A percentile compares a stretch with the other conserved stretches of the same genome.
Conservation (phyloP, 352 stramenopile species). For the Globisporangium alternatum region DNA sequence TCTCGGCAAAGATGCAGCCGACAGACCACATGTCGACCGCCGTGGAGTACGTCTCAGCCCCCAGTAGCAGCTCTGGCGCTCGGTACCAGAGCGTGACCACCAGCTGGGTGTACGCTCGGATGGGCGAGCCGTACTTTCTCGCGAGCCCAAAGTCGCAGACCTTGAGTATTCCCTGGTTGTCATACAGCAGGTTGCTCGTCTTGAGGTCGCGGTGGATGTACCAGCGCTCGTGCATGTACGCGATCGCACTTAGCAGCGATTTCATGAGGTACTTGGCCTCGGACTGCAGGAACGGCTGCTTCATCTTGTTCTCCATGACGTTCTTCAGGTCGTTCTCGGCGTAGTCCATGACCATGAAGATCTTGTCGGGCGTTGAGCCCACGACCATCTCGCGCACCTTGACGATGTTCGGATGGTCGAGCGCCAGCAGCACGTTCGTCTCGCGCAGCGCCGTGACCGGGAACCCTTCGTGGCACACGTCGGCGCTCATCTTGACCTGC, state of each 20-base stretch:
- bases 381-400: constrained; percentile 88
- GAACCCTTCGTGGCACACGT: constrained; percentile 81
- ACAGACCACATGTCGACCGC: constrained; percentile 97
- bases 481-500: constrained; percentile 82
- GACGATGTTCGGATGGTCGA: constrained; percentile 87
- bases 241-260: constrained; percentile 88
- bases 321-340: constrained; percentile 85
- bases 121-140: constrained; percentile 75
- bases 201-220: constrained; percentile 97
- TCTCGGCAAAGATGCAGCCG: constrained; percentile 96
- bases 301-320: constrained; percentile 83
- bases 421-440: constrained; percentile 79
- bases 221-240: constrained; percentile 92
- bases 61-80: constrained; percentile 91
- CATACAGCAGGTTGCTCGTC: constrained; percentile 97
- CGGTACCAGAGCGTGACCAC: constrained; percentile 96
- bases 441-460: constrained; percentile 82
- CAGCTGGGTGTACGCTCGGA: constrained; percentile 85
- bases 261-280: constrained; percentile 94
- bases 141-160: constrained; percentile 87
- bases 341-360: constrained; percentile 93
- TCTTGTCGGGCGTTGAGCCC: constrained; percentile 81
- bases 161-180: constrained; percentile 72
- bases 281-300: constrained; percentile 75
- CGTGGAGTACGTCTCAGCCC: constrained; percentile 90